A percentile compares a stretch with the other conserved stretches of the same genome.
phyloP scores from a whole-genome alignment of 1,284 basidiomycete species.

The Tausonia pullulans region DNA sequence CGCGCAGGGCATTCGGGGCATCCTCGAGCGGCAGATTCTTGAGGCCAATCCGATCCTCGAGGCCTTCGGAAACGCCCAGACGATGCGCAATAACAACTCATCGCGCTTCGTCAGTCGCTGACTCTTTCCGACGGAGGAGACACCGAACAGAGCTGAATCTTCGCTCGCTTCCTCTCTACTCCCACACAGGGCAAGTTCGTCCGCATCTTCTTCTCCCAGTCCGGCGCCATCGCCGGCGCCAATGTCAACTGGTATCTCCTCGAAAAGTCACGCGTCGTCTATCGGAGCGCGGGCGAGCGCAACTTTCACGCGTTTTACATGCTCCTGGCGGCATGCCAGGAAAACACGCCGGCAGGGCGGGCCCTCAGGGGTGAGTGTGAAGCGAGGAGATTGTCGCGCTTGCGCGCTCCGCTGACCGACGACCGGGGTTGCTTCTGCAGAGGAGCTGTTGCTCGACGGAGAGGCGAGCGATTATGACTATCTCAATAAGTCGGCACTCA shows the following conservation, averaged over 20 bases:
- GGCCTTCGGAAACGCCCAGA: conserved; percentile 98
- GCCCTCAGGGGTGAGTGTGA: conserved; percentile 48
- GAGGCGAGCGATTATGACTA: conserved; percentile 77
- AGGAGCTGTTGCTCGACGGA: conserved; percentile 62
- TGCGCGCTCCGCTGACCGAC: not conserved
- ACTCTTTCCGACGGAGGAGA: not conserved
- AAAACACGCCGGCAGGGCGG: conserved; percentile 49
- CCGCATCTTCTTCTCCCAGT: conserved; percentile 83
- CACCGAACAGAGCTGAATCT: not conserved
- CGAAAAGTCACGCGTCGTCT: conserved; percentile 92
- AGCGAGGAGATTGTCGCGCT: not conserved
- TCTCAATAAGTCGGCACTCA: conserved; percentile 74
- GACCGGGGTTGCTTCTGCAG: conserved; percentile 34
- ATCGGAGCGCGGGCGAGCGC: conserved; percentile 76
- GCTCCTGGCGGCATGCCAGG: conserved; percentile 42
- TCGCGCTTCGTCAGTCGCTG: conserved; percentile 59
- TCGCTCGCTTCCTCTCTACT: not conserved
- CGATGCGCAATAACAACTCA: conserved; percentile 97
- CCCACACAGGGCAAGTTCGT: conserved; percentile 71
- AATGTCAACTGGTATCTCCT: conserved; percentile 99
- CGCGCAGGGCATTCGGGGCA: conserved; percentile 59
- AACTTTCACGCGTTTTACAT: conserved; percentile 98
- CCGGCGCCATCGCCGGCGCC: conserved; percentile 92
- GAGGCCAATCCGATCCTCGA: conserved; percentile 98
- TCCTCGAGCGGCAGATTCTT: conserved; percentile 91